Evolutionary conservation across 371 early-diverging fungal species (phyloP).

Genomic region (Dichotomocladium elegans): DNA sequence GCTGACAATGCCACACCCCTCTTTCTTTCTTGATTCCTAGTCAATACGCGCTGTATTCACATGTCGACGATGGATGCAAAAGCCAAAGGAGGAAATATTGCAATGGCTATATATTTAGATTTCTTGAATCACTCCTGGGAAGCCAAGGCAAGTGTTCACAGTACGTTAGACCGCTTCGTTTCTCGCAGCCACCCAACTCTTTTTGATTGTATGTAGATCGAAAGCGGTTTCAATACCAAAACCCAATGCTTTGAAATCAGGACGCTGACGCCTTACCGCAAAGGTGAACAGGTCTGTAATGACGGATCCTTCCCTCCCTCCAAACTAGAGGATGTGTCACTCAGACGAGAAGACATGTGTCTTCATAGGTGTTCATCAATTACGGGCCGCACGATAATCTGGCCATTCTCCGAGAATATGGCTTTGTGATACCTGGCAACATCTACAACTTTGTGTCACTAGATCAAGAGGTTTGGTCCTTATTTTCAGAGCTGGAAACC

Average conservation of each 20-base stretch:
- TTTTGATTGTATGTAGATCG: constrained; percentile 33
- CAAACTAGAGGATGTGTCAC: not conserved
- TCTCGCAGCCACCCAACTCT: not conserved
- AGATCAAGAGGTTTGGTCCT: constrained; percentile 43
- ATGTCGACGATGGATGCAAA: constrained; percentile 42
- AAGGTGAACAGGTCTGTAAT: constrained; percentile 46
- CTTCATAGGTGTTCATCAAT: constrained; percentile 45
- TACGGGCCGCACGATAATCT: constrained; percentile 60
- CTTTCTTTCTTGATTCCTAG: too few species aligned
- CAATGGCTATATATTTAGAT: constrained; percentile 60
- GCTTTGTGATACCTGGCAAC: constrained; percentile 51
- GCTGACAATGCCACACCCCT: not conserved
- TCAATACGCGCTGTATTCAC: constrained; percentile 62
- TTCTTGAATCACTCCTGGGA: constrained; percentile 60
- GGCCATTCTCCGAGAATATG: constrained; percentile 58
- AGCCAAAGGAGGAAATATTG: constrained; percentile 47
- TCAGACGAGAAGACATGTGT: not conserved
- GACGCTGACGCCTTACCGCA: constrained; percentile 50
- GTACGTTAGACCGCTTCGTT: not conserved
- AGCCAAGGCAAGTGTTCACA: constrained; percentile 31
- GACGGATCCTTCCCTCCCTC: not conserved
- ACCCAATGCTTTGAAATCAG: constrained; percentile 55
- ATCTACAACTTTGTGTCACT: constrained; percentile 47
- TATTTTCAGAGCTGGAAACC: constrained; percentile 38
- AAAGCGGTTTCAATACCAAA: constrained; percentile 47